These are phyloP conservation scores for Saturnispora quitensis DNA, from an alignment of 805 yeast species.

Conservation along the genomic window DNA sequence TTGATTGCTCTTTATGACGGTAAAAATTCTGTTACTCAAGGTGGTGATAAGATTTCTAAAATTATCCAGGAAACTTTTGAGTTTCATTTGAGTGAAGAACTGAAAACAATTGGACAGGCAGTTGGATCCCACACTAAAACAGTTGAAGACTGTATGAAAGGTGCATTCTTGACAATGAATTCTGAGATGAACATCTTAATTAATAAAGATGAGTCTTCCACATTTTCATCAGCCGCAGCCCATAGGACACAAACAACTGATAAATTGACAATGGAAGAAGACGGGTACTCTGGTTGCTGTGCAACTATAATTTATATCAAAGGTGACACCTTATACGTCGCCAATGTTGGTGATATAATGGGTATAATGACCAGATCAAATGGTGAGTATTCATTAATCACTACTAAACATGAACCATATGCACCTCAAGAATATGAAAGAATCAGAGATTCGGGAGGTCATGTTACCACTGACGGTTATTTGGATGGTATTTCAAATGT, in stretches of 20 bases:
- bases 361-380: constrained; percentile 69
- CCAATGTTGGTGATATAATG: constrained; percentile 87
- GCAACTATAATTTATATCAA: constrained; percentile 73
- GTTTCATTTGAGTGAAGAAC: constrained; percentile 57
- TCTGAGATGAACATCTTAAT: constrained; percentile 66
- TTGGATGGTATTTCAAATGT: constrained; percentile 76
- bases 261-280: constrained; percentile 54
- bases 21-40: constrained; percentile 43
- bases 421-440: constrained; percentile 70
- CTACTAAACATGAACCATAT: constrained; percentile 80
- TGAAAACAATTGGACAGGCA: constrained; percentile 33
- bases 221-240: constrained; percentile 38
- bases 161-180: constrained; percentile 72
- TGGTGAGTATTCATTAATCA: constrained; percentile 69
- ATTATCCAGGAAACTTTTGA: constrained; percentile 67
- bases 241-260: constrained; percentile 41
- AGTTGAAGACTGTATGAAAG: constrained; percentile 67
- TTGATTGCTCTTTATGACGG: constrained; percentile 84
- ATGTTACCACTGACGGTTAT: constrained; percentile 74
- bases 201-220: constrained; percentile 35
- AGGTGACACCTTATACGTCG: constrained; percentile 62
- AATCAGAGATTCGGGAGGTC: constrained; percentile 86
- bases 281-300: constrained; percentile 74
- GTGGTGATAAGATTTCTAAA: constrained; percentile 61
- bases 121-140: constrained; percentile 36